Evolutionary conservation across 116 monocot genomes (phyloP), one percentile per base, ranked within the genome.

Genomic region (Iris pallida): DNA sequence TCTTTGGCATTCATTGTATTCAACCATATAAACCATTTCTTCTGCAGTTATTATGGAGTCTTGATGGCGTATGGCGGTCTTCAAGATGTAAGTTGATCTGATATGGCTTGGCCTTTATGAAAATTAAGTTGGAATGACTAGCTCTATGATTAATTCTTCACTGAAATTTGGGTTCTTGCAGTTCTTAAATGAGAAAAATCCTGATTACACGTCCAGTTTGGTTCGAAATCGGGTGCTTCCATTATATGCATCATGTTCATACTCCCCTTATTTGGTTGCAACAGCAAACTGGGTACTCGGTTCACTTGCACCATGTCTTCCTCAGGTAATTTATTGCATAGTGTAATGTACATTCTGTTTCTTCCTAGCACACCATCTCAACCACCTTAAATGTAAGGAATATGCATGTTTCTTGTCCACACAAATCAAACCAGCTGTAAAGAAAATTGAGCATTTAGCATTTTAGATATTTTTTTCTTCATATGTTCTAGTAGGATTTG

Each of bases 1-100:
- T 68, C 42, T 69, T 54, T 16, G 63, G 6, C 12, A 53, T 64
- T 17, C 14, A 70, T 56, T 55, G 7, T 69, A 7, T 68, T 76
- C 41, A 54, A 12, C 53, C 45, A 47, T 49, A 43, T 42, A 59
- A 66, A 40, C 42, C 42, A 44, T 74, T 66, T 20, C 71, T 72
- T 65, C 71, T 76, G 76, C 79, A 91, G 90, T 59, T 91, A 91
- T 65, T 87, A 77, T 77, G 90, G 87, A 48, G 87, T 84, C 74
- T 64, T 91, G 69, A 79, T 91, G 84, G 90, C 90, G 52, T 91
- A 87, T 73, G 90, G 90, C 55, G 79, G 90, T 54, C 79, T 91
- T 6, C 90, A 84, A 74, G 87, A 91, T 70, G 90, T 91, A 87
- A 84, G 87, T 49, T 57, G 8, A 57, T 61, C 11, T 40, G 20